These are phyloP conservation scores for Termitomyces sp. DNA, from an alignment of 768 basidiomycete species.

Conservation along the genomic window DNA sequence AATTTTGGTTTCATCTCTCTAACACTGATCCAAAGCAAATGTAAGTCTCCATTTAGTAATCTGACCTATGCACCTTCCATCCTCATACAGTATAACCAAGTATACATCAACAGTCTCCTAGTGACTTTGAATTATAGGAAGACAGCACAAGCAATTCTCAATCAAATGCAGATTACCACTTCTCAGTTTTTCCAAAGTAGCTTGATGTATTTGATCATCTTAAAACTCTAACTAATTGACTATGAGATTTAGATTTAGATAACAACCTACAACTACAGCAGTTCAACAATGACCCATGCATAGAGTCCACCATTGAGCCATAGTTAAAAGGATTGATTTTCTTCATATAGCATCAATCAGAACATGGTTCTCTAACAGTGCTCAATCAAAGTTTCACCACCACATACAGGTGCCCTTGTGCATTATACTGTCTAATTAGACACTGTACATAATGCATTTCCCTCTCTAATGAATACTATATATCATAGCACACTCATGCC, in stretches of 20 bases:
- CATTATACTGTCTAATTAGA: no score
- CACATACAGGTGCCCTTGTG: no score
- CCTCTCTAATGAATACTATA: no score
- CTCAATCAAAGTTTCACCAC: no score
- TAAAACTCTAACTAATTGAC: not conserved
- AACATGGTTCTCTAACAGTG: no score
- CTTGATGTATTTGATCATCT: no score
- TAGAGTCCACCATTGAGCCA: not conserved
- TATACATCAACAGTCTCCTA: constrained; percentile 9
- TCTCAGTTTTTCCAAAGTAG: constrained; percentile 11
- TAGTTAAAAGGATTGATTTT: not conserved
- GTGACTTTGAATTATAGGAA: constrained; percentile 10
- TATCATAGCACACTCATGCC: no score
- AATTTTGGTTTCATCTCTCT: constrained; percentile 11
- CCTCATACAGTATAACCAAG: not conserved
- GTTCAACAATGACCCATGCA: not conserved
- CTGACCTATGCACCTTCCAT: not conserved
- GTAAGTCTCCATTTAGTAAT: not conserved
- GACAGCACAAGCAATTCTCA: constrained; percentile 3
- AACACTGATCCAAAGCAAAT: constrained; percentile 9
- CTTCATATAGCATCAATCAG: no score
- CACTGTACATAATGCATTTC: no score
- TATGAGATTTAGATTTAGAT: not conserved
- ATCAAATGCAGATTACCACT: not conserved
- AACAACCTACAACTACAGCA: not conserved